These are phyloP conservation scores for Ceratobasidium sp. DNA, from an alignment of 1,284 basidiomycete species.

Conservation along the genomic window DNA sequence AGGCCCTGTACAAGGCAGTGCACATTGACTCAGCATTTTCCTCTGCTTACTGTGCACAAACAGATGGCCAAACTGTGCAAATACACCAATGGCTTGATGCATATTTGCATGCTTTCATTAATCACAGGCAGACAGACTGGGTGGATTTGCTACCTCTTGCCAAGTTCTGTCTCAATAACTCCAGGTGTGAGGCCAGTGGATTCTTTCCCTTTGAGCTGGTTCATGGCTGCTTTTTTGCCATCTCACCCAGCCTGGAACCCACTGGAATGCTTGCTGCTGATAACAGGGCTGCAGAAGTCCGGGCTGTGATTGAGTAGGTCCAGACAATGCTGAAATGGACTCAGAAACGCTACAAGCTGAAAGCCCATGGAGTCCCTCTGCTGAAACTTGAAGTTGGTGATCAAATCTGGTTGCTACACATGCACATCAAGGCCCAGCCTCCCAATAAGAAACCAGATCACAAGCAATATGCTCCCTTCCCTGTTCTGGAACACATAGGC, in stretches of 20 bases:
- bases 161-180: conserved; percentile 31
- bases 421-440: too few species aligned
- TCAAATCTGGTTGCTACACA: not conserved
- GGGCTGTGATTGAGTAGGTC: not conserved
- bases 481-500: too few species aligned
- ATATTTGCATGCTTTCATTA: too few species aligned
- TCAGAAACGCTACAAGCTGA: not conserved
- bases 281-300: not conserved
- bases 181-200: not conserved
- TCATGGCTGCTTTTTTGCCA: not conserved
- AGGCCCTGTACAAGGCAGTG: too few species aligned
- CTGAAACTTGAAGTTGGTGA: not conserved
- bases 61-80: too few species aligned
- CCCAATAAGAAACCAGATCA: too few species aligned
- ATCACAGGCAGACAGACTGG: too few species aligned
- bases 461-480: too few species aligned
- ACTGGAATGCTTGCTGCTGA: not conserved
- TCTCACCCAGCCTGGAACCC: not conserved
- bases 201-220: too few species aligned
- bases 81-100: too few species aligned
- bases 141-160: conserved; percentile 4
- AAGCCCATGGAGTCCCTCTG: not conserved
- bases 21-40: too few species aligned
- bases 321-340: not conserved
- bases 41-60: too few species aligned